These are phyloP conservation scores for Diaporthe ampelina DNA, from an alignment of 2,329 filamentous ascomycete species.

Conservation along the genomic window DNA sequence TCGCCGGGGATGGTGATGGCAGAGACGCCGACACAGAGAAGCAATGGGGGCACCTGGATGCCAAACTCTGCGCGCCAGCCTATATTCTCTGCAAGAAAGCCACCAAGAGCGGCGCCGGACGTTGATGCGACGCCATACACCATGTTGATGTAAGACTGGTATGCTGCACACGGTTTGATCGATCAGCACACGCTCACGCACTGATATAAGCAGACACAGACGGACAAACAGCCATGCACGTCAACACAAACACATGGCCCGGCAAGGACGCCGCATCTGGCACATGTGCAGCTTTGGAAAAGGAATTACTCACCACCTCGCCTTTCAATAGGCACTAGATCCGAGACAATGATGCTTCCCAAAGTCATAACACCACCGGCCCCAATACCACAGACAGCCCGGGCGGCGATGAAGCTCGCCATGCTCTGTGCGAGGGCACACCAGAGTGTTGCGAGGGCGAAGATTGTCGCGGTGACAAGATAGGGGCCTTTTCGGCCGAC, in stretches of 20 bases:
- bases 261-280: neutral
- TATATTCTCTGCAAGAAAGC: conserved; percentile 76
- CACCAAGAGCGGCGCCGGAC: conserved; percentile 77
- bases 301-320: conserved; percentile 45
- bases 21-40: conserved; percentile 62
- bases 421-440: conserved; percentile 78
- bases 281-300: neutral
- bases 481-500: conserved; percentile 78
- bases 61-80: conserved; percentile 83
- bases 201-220: neutral
- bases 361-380: conserved; percentile 80
- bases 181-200: neutral
- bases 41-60: conserved; percentile 68
- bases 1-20: conserved; percentile 63
- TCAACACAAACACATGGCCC: neutral
- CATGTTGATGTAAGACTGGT: conserved; percentile 79
- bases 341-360: conserved; percentile 79
- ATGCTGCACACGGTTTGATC: conserved; percentile 55
- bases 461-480: conserved; percentile 72
- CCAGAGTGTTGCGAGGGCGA: conserved; percentile 75
- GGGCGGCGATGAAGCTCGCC: conserved; percentile 77
- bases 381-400: conserved; percentile 79
- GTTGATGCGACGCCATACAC: conserved; percentile 71
- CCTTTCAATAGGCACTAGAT: conserved; percentile 81
- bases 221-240: neutral